A percentile compares a stretch with the other conserved stretches of the same genome.
phyloP scores from a whole-genome alignment of 495 filamentous ascomycete species.

The Halenospora varia region DNA sequence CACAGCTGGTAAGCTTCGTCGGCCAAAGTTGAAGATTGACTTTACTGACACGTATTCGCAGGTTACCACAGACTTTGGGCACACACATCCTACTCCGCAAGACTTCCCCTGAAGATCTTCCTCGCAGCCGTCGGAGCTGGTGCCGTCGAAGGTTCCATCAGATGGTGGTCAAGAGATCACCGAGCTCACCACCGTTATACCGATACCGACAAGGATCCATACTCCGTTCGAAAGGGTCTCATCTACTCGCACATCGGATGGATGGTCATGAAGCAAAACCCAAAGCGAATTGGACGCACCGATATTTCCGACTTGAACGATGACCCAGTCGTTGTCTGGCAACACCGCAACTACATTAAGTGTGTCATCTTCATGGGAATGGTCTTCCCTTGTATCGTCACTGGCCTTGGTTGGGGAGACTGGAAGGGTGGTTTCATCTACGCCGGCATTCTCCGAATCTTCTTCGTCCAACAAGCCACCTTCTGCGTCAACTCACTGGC shows the following conservation, averaged over 20 bases:
- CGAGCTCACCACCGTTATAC: slow-evolving; percentile 98
- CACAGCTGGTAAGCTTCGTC: slow-evolving; percentile 58
- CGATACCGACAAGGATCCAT: slow-evolving; percentile 98
- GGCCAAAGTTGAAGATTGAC: background rate
- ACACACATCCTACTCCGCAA: slow-evolving; percentile 92
- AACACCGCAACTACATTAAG: slow-evolving; percentile 92
- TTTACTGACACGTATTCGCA: slow-evolving; percentile 22
- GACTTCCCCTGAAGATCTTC: slow-evolving; percentile 83
- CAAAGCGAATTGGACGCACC: slow-evolving; percentile 87
- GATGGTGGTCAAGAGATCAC: slow-evolving; percentile 98
- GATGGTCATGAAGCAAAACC: slow-evolving; percentile 95
- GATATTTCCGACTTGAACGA: slow-evolving; percentile 97
- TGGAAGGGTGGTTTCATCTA: slow-evolving; percentile 92
- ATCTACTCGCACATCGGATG: slow-evolving; percentile 93
- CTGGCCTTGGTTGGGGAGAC: slow-evolving; percentile 87
- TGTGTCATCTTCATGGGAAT: slow-evolving; percentile 85
- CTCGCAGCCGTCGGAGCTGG: slow-evolving; percentile 89
- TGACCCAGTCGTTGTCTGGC: slow-evolving; percentile 89
- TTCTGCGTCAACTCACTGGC: slow-evolving; percentile 99
- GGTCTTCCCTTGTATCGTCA: slow-evolving; percentile 75
- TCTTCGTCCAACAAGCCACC: slow-evolving; percentile 98
- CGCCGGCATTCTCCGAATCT: slow-evolving; percentile 90
- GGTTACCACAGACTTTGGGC: slow-evolving; percentile 93
- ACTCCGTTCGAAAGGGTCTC: slow-evolving; percentile 96
- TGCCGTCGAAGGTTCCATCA: slow-evolving; percentile 91